Base-by-base conservation (phyloP, 202 grass and related monocot genomes). In the Panicum virgatum region DNA sequence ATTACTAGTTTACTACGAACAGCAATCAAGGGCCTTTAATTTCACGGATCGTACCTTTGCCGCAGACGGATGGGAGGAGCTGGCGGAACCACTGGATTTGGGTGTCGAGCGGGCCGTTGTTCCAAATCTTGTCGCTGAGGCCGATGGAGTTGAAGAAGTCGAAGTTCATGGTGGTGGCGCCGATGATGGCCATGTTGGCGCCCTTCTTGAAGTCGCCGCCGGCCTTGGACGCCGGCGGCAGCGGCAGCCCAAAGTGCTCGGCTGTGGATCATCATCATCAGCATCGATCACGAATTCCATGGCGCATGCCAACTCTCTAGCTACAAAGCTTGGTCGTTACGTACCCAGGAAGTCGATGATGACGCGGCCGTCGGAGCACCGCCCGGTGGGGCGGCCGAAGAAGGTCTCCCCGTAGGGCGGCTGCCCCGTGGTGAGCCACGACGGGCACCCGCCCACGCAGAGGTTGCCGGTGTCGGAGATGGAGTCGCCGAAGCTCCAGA, bases 401-500 rank as follows among this genome's bases (percentile, higher is more conserved):
- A 91, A 99, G 81, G 96, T 99, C 87, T 94, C 64, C 0, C 96
- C 96, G 57, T 99, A 99, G 66, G 96, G 96, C 0, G 89, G 12
- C 59, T 97, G 91, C 0, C 90, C 91, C 10, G 85, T 94, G 60
- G 94, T 93, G 79, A 97, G 84, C 93, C 93, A 96, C 1, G 94
- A 88, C 19, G 94, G 96, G 78, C 90, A 91, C 5, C 93, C 87
- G 54, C 86, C 86, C n/a, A 86, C 78, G 68, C 91, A 91, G n/a
- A 94, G 83, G 87, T 99, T 99, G 79, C 96, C 96, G 22, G 93
- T 83, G 82, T 99, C 96, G 23, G 96, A 91, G 69, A 99, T 93
- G 65, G 93, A 99, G 83, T 99, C 93, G 12, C 96, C 96, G 56
- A 99, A 99, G 83, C 86, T 99, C 84, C 82, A 99, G 29, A 99